These are phyloP conservation scores for Suhomyces panamericanus DNA, from an alignment of 1,139 yeast genomes.

Conservation along the genomic window DNA sequence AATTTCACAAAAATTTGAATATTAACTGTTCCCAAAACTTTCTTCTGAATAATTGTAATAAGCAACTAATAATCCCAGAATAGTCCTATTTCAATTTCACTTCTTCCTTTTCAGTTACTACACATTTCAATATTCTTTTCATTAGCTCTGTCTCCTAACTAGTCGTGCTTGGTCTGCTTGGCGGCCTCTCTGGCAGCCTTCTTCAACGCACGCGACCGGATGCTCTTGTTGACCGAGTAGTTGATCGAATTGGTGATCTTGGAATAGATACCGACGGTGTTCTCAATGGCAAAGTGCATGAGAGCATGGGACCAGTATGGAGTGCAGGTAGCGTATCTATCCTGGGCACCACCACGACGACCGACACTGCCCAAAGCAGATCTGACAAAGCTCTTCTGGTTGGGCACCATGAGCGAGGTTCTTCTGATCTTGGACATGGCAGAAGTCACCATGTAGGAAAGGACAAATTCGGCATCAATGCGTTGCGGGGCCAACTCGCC, in stretches of 20 bases:
- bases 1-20: no score
- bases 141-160: no score
- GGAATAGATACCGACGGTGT: slow-evolving; percentile 79
- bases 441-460: slow-evolving; percentile 92
- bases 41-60: not conserved
- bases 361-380: slow-evolving; percentile 71
- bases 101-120: no score
- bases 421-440: slow-evolving; percentile 93
- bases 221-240: slow-evolving; percentile 72
- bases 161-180: slow-evolving; percentile 13
- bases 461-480: slow-evolving; percentile 81
- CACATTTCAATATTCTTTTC: slow-evolving; percentile 13
- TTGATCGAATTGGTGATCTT: slow-evolving; percentile 67
- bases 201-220: slow-evolving; percentile 78
- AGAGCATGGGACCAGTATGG: slow-evolving; percentile 96
- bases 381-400: slow-evolving; percentile 73
- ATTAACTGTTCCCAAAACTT: no score
- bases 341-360: slow-evolving; percentile 90
- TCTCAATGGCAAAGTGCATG: slow-evolving; percentile 81
- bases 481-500: slow-evolving; percentile 70
- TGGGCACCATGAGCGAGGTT: slow-evolving; percentile 75
- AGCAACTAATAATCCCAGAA: no score
- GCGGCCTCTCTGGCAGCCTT: slow-evolving; percentile 57
- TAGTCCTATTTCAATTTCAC: no score
- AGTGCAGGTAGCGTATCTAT: slow-evolving; percentile 79